These are phyloP conservation scores for Lagerstroemia speciosa DNA, from an alignment of 345 rosid species.

Conservation along the genomic window DNA sequence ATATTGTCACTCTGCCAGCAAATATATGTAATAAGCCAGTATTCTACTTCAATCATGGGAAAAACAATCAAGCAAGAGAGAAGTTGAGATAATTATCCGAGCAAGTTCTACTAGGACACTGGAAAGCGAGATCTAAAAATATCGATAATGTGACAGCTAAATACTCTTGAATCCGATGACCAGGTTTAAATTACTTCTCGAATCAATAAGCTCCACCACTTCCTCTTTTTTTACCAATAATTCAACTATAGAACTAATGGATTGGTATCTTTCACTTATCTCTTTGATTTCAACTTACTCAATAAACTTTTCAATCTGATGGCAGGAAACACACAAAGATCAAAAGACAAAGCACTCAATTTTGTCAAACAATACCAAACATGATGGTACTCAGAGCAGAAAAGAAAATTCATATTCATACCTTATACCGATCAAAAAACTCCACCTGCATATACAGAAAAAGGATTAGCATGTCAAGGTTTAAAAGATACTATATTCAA, in stretches of 20 bases:
- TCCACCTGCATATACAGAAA: conserved; percentile 43
- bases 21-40: not conserved
- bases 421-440: conserved; percentile 90
- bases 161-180: too few relatives aligned
- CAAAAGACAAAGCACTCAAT: not conserved
- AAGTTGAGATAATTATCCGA: not conserved
- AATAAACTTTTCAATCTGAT: not conserved
- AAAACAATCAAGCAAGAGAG: not conserved
- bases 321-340: too few relatives aligned
- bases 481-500: not conserved
- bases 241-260: too few relatives aligned
- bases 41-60: not conserved
- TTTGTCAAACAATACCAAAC: not conserved
- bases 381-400: not conserved
- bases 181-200: too few relatives aligned
- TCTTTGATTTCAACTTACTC: not conserved
- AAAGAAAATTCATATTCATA: conserved; percentile 11
- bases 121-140: not conserved
- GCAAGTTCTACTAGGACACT: not conserved
- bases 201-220: too few relatives aligned
- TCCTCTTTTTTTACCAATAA: too few relatives aligned
- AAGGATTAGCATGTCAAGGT: not conserved
- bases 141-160: not conserved
- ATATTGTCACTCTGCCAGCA: not conserved
- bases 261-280: not conserved